Conservation (phyloP, 495 filamentous ascomycete species). For the Aspergillus funiculosus region DNA sequence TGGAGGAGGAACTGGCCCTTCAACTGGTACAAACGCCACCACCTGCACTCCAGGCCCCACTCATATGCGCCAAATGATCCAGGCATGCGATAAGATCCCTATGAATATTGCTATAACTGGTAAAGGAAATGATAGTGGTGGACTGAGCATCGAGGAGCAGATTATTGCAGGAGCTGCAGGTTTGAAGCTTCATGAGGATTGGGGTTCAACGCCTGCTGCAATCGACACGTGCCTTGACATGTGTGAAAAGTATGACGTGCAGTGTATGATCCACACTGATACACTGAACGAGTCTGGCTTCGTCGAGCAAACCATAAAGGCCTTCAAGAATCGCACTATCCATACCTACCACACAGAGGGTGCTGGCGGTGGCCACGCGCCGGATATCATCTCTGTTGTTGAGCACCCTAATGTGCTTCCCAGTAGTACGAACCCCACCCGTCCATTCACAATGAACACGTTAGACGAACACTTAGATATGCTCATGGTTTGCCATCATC, state of each 20-base stretch:
- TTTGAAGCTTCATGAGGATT: conserved; percentile 96
- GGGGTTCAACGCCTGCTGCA: conserved; percentile 87
- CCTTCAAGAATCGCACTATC: conserved; percentile 86
- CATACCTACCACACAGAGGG: conserved; percentile 99
- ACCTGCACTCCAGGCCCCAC: conserved; percentile 86
- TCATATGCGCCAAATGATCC: conserved; percentile 88
- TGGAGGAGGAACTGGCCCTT: conserved; percentile 91
- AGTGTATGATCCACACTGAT: conserved; percentile 96
- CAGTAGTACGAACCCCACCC: conserved; percentile 86
- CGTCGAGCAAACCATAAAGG: conserved; percentile 83
- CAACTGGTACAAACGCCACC: conserved; percentile 89
- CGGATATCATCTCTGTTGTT: conserved; percentile 93
- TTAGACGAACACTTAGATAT: conserved; percentile 97
- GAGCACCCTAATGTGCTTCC: conserved; percentile 90
- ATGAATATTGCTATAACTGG: conserved; percentile 92
- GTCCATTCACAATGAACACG: conserved; percentile 89
- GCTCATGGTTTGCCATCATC: conserved; percentile 98
- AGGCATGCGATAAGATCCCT: conserved; percentile 80
- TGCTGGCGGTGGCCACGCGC: conserved; percentile 91
- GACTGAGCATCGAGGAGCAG: conserved; percentile 70
- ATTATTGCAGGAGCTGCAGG: conserved; percentile 79
- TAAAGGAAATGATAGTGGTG: conserved; percentile 88
- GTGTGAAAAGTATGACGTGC: conserved; percentile 87
- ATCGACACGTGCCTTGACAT: conserved; percentile 86
- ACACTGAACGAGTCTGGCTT: conserved; percentile 97